Conservation (phyloP, 2,329 filamentous ascomycete genomes). For the Magnaporthiopsis poae region DNA sequence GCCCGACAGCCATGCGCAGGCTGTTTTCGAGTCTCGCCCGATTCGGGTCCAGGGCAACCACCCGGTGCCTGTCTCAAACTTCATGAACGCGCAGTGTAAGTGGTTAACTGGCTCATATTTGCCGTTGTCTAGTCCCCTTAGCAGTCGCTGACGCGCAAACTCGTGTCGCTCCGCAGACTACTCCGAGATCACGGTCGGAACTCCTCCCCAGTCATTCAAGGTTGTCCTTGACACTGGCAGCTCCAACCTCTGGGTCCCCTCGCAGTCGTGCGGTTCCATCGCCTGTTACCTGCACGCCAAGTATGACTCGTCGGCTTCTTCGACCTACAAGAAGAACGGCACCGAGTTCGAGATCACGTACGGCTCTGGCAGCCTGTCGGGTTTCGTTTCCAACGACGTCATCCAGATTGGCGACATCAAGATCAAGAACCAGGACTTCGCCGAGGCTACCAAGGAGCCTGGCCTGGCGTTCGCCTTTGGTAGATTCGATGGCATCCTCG, state of each 20-base stretch:
- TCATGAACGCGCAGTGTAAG: conserved; percentile 96
- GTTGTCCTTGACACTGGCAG: conserved; percentile 96
- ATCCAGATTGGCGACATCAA: conserved; percentile 80
- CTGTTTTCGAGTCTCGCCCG: conserved; percentile 69
- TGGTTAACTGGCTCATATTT: conserved; percentile 12
- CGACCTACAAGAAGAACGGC: conserved; percentile 88
- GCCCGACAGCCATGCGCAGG: conserved; percentile 58
- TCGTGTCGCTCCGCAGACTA: conserved; percentile 56
- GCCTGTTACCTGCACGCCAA: conserved; percentile 96
- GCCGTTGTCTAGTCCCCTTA: not conserved
- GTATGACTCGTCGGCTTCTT: conserved; percentile 85
- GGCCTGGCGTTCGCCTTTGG: conserved; percentile 96
- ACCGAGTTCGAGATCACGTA: conserved; percentile 87
- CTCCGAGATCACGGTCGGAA: conserved; percentile 88
- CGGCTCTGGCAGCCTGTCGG: conserved; percentile 85
- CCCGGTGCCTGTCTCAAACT: conserved; percentile 86
- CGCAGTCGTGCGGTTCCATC: conserved; percentile 80
- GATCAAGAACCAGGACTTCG: conserved; percentile 85
- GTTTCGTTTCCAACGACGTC: conserved; percentile 83
- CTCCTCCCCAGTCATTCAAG: conserved; percentile 90
- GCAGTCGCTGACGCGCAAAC: conserved; percentile 5
- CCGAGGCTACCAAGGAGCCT: conserved; percentile 89
- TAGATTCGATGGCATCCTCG: conserved; percentile 91
- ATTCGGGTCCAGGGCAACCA: conserved; percentile 59
- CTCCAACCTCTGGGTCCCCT: conserved; percentile 98